Evolutionary conservation across 495 filamentous ascomycete genomes (phyloP).

Genomic region (Wilcoxina mikolae): DNA sequence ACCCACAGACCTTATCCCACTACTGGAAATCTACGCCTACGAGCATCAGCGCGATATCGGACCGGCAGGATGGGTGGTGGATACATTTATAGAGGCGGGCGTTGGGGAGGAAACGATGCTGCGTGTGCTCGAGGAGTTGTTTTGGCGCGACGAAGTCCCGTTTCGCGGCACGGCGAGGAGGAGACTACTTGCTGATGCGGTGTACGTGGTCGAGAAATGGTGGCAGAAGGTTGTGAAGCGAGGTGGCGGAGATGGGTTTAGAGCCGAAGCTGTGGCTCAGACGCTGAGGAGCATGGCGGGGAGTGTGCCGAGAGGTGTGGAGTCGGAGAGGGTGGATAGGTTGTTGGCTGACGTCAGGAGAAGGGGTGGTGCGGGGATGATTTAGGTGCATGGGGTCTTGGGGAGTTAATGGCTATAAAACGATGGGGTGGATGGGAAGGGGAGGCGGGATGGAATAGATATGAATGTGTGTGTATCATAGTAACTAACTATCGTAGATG

Average conservation of each 20-base stretch:
- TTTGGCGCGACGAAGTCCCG: constrained; percentile 68
- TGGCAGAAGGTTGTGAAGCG: constrained; percentile 43
- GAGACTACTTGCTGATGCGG: constrained; percentile 46
- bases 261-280: background rate
- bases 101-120: constrained; percentile 62
- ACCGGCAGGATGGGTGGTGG: constrained; percentile 64
- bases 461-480: too few species aligned
- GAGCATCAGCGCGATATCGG: constrained; percentile 52
- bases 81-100: constrained; percentile 60
- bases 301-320: background rate
- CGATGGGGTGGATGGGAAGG: too few species aligned
- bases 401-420: too few species aligned
- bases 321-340: constrained; percentile 3
- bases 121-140: constrained; percentile 65
- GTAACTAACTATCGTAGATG: too few species aligned
- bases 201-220: constrained; percentile 50
- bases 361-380: too few species aligned
- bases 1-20: constrained; percentile 43
- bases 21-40: constrained; percentile 63
- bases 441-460: too few species aligned
- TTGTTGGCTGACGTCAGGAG: background rate
- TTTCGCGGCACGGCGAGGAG: constrained; percentile 53
- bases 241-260: constrained; percentile 29
- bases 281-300: constrained; percentile 1
- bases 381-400: too few species aligned